Conservation (phyloP, 495 filamentous ascomycete species). For the Trichoderma erinaceum region DNA sequence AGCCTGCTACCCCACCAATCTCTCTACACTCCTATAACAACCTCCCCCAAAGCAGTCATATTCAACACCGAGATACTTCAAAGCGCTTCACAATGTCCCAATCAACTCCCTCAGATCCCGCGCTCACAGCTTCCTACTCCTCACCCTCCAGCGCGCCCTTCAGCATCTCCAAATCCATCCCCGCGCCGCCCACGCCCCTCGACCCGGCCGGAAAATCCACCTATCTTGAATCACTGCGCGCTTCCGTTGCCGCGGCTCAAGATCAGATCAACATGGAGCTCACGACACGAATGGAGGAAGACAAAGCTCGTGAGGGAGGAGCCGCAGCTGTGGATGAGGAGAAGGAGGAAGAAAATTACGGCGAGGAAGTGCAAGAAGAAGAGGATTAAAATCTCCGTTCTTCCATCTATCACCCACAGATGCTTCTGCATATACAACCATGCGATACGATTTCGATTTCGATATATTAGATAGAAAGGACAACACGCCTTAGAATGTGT, state of each 20-base stretch:
- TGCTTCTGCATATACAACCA: background rate
- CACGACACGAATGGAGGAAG: conserved; percentile 83
- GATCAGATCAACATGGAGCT: conserved; percentile 73
- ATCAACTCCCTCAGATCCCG: conserved; percentile 18
- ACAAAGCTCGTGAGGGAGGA: conserved; percentile 49
- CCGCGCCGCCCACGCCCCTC: conserved; percentile 30
- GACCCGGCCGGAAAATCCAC: conserved; percentile 49
- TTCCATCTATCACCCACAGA: background rate
- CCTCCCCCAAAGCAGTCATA: conserved; percentile 1
- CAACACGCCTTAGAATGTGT: background rate
- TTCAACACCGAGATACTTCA: conserved; percentile 10
- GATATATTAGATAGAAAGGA: background rate
- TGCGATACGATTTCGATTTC: background rate
- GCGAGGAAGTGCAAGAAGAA: conserved; percentile 64
- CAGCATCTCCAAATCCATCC: conserved; percentile 36
- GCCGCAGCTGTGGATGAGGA: conserved; percentile 29
- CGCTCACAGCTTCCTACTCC: conserved; percentile 52
- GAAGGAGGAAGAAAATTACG: conserved; percentile 78
- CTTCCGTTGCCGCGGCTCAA: conserved; percentile 56
- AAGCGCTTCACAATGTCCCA: conserved; percentile 13
- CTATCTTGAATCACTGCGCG: conserved; percentile 64
- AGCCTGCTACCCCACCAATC: conserved; percentile 17
- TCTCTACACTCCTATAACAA: background rate
- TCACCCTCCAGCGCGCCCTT: conserved; percentile 47
- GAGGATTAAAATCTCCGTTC: conserved; percentile 20